Evolutionary conservation across 2,329 filamentous ascomycete genomes (phyloP), one percentile per base, ranked within the genome.

Genomic region (Plenodomus biglobosus): DNA sequence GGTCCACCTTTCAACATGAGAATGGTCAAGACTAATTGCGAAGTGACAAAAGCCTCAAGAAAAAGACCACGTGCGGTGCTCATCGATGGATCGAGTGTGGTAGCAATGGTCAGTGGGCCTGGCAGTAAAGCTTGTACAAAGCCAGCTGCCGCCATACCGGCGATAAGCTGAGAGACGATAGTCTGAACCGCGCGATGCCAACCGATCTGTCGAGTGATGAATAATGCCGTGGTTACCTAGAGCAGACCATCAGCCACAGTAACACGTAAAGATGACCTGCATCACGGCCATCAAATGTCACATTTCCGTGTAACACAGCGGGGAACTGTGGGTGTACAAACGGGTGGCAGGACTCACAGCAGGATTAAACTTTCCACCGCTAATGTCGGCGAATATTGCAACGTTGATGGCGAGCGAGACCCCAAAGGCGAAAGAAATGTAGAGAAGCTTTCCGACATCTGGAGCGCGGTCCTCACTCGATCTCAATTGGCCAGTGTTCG

Each of bases 1-100:
- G 50, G 40, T 18, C 59, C 54, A 8, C 82, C 80, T 0, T 85
- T 85, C 22, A 88, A 74, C 80, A 88, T 85, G 18, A 70, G 57
- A 39, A 72, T 69, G 10, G 64, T 65, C 16, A 71, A 58, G 18
- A 73, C 53, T 13, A 73, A 58, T 40, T 71, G 63, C 1, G 67
- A 59, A 1, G 69, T 72, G 16, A 71, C 55, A 24, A 71, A 68
- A 13, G 61, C 57, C 39, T 68, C 64, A 19, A 66, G 44, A 19
- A 69, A 64, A 1, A 68, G 40, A 8, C 66, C 69, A 5, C 57
- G 58, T 0, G 55, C 42, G 3, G 64, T 52, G 2, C 61, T 65
- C 1, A 67, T 65, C 3, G 49, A 54, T 15, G 58, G 43, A 24
- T 51, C 54, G 2, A 66, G 60, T 1, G 41, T 56, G 2, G 63